Percentiles rank a stretch among this genome's conserved stretches.
phyloP scores from a whole-genome alignment of 2,329 filamentous ascomycete species.

The Berkeleyomyces rouxiae region DNA sequence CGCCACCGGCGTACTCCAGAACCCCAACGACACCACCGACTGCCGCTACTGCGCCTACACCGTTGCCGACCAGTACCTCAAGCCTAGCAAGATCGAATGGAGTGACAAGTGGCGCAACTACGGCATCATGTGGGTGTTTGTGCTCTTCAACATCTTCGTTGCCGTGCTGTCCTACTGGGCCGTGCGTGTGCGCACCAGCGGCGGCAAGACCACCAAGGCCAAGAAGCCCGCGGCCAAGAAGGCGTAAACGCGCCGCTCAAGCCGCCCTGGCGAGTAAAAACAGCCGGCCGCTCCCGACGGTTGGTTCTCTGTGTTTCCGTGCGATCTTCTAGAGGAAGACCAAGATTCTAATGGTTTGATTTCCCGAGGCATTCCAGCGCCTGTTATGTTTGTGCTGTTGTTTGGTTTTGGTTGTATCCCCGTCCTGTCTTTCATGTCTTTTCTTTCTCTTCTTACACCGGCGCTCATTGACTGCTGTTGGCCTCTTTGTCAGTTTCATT shows the following conservation, averaged over 20 bases:
- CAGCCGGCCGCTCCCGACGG: neutral
- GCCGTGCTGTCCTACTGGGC: slow-evolving; percentile 47
- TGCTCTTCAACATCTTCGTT: slow-evolving; percentile 43
- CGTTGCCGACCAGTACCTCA: slow-evolving; percentile 44
- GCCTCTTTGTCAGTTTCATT: slow-evolving; percentile 13
- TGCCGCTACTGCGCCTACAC: slow-evolving; percentile 53
- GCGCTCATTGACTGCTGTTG: neutral
- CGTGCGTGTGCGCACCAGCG: slow-evolving; percentile 32
- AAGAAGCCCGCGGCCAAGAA: neutral
- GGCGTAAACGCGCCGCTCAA: neutral
- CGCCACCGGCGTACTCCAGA: slow-evolving; percentile 42
- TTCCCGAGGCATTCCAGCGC: neutral
- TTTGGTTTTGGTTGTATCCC: neutral
- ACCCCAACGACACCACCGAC: slow-evolving; percentile 35
- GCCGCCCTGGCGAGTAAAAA: neutral
- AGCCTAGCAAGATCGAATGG: slow-evolving; percentile 31
- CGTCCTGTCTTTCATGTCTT: neutral
- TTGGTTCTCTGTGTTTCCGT: neutral
- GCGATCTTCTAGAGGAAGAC: neutral
- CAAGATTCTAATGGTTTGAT: neutral
- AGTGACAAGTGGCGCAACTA: slow-evolving; percentile 50
- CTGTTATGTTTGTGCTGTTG: neutral
- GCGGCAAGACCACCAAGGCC: neutral
- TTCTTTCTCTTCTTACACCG: neutral
- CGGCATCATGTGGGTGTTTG: slow-evolving; percentile 51